Evolutionary conservation across 2,329 filamentous ascomycete species (phyloP).

Genomic region (Cladosporium sp.): DNA sequence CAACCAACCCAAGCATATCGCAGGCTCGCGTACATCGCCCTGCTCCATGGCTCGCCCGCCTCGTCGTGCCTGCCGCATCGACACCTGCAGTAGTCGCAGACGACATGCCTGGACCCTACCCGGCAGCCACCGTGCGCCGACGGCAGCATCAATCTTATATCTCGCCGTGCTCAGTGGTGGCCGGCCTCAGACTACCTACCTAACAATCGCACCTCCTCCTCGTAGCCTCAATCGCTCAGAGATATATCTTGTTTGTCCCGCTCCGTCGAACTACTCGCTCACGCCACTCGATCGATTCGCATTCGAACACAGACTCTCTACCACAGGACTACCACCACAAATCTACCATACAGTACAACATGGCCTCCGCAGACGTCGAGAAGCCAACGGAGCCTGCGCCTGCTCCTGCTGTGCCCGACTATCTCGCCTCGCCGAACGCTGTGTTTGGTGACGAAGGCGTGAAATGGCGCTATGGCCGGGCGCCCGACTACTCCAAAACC

Average conservation of each 20-base stretch:
- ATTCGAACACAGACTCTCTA: not conserved
- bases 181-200: not conserved
- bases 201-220: not conserved
- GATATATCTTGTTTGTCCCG: conserved; percentile 20
- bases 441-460: conserved; percentile 56
- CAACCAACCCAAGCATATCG: not conserved
- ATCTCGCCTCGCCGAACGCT: conserved; percentile 59
- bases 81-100: conserved; percentile 14
- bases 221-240: not conserved
- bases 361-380: conserved; percentile 34
- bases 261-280: not conserved
- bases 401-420: conserved; percentile 53
- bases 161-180: conserved; percentile 4
- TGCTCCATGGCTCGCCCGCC: not conserved
- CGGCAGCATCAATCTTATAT: conserved; percentile 13
- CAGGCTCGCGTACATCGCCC: not conserved
- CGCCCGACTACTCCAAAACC: conserved; percentile 66
- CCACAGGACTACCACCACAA: not conserved
- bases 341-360: conserved; percentile 24
- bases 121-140: conserved; percentile 8
- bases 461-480: conserved; percentile 60
- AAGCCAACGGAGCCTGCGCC: conserved; percentile 30
- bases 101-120: conserved; percentile 14
- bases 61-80: conserved; percentile 8
- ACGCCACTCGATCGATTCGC: not conserved